Percentiles rank a stretch among this genome's conserved stretches.
These are phyloP conservation scores for Stentor roeselii DNA, from an alignment of 73 alveolate species.

Conservation along the genomic window DNA sequence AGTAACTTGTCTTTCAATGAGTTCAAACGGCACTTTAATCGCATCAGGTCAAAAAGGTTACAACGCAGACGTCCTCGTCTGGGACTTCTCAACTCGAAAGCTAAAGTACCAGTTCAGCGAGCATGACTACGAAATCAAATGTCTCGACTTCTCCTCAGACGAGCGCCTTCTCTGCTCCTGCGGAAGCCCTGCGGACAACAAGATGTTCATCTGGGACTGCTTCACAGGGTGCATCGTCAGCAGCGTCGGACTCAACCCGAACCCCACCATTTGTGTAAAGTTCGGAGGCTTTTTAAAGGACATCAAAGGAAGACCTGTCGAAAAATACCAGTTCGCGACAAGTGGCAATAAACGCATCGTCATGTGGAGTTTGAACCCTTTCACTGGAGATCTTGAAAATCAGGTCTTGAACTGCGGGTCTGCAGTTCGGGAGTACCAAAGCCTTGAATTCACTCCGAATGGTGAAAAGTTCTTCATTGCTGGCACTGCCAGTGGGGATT, in stretches of 20 bases:
- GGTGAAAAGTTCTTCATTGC: conserved; percentile 87
- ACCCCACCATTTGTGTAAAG: conserved; percentile 72
- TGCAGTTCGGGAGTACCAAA: conserved; percentile 82
- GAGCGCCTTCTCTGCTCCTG: conserved; percentile 82
- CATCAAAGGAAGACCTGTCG: conserved; percentile 85
- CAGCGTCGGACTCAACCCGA: conserved; percentile 69
- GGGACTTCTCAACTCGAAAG: conserved; percentile 82
- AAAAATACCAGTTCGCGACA: conserved; percentile 88
- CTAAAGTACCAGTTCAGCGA: conserved; percentile 82
- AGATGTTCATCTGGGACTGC: conserved; percentile 91
- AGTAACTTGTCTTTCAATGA: conserved; percentile 84
- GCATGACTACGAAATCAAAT: conserved; percentile 91
- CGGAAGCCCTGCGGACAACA: conserved; percentile 90
- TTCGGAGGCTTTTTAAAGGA: conserved; percentile 96
- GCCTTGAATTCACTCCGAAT: conserved; percentile 83
- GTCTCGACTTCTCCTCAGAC: conserved; percentile 88
- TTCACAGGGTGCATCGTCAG: conserved; percentile 80
- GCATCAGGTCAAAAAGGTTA: conserved; percentile 96
- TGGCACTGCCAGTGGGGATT: conserved; percentile 96
- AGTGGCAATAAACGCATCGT: conserved; percentile 87
- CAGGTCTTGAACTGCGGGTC: conserved; percentile 84
- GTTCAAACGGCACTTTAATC: conserved; percentile 75
- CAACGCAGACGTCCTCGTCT: conserved; percentile 88
- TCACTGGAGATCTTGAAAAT: conserved; percentile 78
- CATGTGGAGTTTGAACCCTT: conserved; percentile 87